A percentile compares a stretch with the other conserved stretches of the same genome.
phyloP scores from a whole-genome alignment of 1,139 yeast species.

The Kodamaea sp. region DNA sequence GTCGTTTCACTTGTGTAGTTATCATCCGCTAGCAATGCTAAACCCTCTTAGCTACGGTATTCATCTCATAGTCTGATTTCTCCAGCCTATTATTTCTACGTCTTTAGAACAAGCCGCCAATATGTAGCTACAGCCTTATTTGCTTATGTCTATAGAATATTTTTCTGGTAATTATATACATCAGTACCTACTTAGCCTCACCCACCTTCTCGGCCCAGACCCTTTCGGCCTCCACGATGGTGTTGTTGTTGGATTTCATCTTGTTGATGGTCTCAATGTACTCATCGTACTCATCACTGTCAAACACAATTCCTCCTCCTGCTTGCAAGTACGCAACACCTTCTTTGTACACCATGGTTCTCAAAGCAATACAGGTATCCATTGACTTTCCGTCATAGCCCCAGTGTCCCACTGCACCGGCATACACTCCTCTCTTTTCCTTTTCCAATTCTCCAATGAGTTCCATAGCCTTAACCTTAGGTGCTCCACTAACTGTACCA shows the following conservation, averaged over 20 bases:
- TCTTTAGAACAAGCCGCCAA: too few species aligned
- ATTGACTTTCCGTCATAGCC: conserved; percentile 88
- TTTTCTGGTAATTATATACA: too few species aligned
- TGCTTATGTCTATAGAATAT: too few species aligned
- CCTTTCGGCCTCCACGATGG: conserved; percentile 87
- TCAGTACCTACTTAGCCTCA: conserved; percentile 1
- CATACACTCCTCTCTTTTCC: conserved; percentile 94
- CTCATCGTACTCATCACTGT: conserved; percentile 93
- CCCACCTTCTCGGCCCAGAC: conserved; percentile 63
- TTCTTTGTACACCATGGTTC: conserved; percentile 95
- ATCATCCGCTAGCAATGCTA: too few species aligned
- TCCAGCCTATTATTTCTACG: too few species aligned
- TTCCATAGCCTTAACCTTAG: conserved; percentile 96
- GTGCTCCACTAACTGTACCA: conserved; percentile 98
- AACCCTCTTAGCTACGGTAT: too few species aligned
- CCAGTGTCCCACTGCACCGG: conserved; percentile 99
- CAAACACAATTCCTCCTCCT: conserved; percentile 97
- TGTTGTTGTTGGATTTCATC: conserved; percentile 89
- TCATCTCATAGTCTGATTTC: too few species aligned
- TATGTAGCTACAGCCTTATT: too few species aligned
- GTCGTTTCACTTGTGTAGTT: too few species aligned
- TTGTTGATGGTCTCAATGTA: conserved; percentile 95
- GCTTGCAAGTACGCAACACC: conserved; percentile 93
- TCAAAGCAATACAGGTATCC: conserved; percentile 96
- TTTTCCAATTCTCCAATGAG: conserved; percentile 83